Base-by-base conservation (phyloP, 139 green algal genomes). In the Chlorella sp. region DNA sequence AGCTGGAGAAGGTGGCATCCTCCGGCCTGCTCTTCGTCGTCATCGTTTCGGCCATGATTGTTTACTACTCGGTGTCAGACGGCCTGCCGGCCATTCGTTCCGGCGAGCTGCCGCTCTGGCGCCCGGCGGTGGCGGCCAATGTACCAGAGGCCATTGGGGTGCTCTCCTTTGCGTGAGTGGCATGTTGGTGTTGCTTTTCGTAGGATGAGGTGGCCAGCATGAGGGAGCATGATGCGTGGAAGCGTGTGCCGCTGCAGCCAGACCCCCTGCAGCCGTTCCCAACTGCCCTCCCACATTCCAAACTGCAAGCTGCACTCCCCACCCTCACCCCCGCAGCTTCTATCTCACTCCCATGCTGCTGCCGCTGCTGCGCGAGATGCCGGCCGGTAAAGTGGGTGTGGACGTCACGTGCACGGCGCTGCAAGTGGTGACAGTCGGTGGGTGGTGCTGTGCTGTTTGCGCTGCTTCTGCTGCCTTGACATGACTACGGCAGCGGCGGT, bases 1-100 rank as follows among this genome's bases (percentile, higher is more conserved):
- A 94, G 92, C 88, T 98, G 64, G 95, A 98, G 81, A 88, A 83
- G 17, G 92, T 89, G 0, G 94, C 91, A 6, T 93, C 88, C 0
- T 85, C 87, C 6, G 95, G 94, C 3, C 87, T 96, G 60, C 75
- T 86, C 15, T 87, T 98, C 32, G 89, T 98, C 3, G 47, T 92
- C 1, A 84, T 78, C 0, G 84, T 98, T 2, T 85, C 91, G 2
- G 84, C 12, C 15, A 81, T 97, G 7, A 78, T 96, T 32, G 69
- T 88, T 3, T 55, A 63, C 28, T 51, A 83, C 1, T 68, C 89
- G 1, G 26, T 75, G 4, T 30, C 62, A 0, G 67, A 74, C 30
- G 91, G 92, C 69, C 92, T 97, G 62, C 94, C 94, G 3, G 94
- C 93, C 20, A 87, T 97, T 0, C 20, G 30, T 1, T 44, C 28